Evolutionary conservation across 257 asterid genomes (phyloP).

Genomic region (Fraxinus quadrangulata): DNA sequence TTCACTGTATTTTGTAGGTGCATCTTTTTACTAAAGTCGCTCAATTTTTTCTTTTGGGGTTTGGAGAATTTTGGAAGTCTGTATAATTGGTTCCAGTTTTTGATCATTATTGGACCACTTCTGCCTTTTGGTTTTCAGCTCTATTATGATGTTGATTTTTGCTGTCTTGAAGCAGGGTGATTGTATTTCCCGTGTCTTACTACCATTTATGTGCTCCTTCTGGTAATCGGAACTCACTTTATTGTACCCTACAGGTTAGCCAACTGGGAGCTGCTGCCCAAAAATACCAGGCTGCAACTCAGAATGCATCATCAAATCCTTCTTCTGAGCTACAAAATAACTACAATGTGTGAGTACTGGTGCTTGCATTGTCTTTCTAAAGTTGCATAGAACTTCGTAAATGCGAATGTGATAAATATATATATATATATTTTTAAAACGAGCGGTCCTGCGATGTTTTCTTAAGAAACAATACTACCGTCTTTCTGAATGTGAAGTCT

Average conservation of each 20-base stretch:
- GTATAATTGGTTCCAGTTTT: background rate
- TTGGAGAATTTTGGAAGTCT: background rate
- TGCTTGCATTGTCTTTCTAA: background rate
- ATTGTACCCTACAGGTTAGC: conserved; percentile 16
- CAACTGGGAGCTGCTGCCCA: conserved; percentile 29
- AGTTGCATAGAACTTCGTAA: background rate
- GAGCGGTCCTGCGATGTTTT: background rate
- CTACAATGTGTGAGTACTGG: conserved; percentile 26
- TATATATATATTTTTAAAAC: background rate
- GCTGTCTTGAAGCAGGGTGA: background rate
- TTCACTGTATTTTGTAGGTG: background rate
- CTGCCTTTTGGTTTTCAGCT: background rate
- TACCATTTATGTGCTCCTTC: background rate
- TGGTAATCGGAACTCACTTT: background rate
- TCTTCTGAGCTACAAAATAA: conserved; percentile 10
- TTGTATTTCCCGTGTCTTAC: background rate
- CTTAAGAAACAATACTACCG: background rate
- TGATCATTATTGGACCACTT: background rate
- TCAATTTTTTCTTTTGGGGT: background rate
- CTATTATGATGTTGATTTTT: no score
- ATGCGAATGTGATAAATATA: background rate
- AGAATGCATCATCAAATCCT: conserved; percentile 13
- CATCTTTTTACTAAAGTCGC: background rate
- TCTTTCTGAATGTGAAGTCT: background rate
- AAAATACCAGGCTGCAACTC: conserved; percentile 23